Percentiles rank a stretch among this genome's conserved stretches.
These are phyloP conservation scores for Edaphochlamys debaryana DNA, from an alignment of 139 green algal genomes.

Conservation along the genomic window DNA sequence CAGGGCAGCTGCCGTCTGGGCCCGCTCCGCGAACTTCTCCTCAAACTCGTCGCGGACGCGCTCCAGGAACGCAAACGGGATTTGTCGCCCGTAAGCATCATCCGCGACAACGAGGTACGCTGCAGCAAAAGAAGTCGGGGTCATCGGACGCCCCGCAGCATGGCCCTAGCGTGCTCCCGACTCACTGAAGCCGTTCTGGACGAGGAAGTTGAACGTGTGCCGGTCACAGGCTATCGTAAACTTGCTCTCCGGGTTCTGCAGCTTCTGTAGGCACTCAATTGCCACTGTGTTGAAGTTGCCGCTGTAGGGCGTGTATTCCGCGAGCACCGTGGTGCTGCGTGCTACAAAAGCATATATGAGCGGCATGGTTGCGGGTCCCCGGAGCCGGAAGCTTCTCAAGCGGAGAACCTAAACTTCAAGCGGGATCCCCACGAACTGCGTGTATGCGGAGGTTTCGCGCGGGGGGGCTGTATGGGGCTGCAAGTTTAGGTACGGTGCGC, in stretches of 20 bases:
- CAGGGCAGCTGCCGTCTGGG: constrained; percentile 72
- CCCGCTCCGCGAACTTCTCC: constrained; percentile 77
- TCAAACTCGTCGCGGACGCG: constrained; percentile 74
- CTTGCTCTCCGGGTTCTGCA: constrained; percentile 71
- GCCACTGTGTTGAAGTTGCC: constrained; percentile 95
- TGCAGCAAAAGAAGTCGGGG: no score
- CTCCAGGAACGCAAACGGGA: constrained; percentile 97
- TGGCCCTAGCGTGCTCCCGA: no score
- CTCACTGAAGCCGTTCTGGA: constrained; percentile 79
- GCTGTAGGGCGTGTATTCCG: constrained; percentile 90
- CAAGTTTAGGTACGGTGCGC: not conserved
- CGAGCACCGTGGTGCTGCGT: constrained; percentile 78
- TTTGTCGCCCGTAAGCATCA: constrained; percentile 86
- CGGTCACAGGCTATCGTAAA: constrained; percentile 81
- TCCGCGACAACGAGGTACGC: constrained; percentile 94
- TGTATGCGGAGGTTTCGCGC: not conserved
- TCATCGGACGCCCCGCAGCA: no score
- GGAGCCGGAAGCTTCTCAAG: no score
- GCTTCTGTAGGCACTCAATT: constrained; percentile 85
- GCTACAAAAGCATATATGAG: constrained; percentile 89
- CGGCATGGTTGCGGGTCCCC: no score
- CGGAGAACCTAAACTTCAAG: not conserved
- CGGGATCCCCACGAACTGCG: not conserved
- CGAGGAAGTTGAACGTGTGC: constrained; percentile 92
- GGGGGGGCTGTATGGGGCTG: not conserved